A percentile compares a stretch with the other conserved stretches of the same genome.
Conservation (phyloP, 1,284 basidiomycete species). For the Retiboletus fuscus region DNA sequence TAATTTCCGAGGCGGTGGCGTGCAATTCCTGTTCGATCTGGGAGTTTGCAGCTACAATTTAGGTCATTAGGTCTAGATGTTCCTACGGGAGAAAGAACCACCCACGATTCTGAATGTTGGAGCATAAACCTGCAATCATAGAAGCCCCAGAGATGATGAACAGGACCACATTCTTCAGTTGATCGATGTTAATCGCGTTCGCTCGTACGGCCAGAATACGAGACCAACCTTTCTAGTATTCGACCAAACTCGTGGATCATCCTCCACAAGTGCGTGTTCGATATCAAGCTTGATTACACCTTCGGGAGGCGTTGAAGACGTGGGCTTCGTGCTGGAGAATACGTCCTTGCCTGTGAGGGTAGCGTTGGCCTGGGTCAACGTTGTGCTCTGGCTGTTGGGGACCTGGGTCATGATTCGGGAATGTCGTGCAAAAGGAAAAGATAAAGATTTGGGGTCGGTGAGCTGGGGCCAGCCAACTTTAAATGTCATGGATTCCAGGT, state of each 20-base stretch:
- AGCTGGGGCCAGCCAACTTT: conserved; percentile 15
- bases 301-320: conserved; percentile 6
- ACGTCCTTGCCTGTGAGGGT: neutral
- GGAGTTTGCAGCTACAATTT: conserved; percentile 68
- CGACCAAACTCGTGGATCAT: conserved; percentile 86
- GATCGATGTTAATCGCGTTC: neutral
- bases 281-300: conserved; percentile 58
- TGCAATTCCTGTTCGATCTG: conserved; percentile 76
- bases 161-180: conserved; percentile 62
- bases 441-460: neutral
- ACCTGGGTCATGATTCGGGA: conserved; percentile 28
- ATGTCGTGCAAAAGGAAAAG: conserved; percentile 2
- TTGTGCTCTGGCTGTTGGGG: conserved; percentile 11
- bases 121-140: conserved; percentile 77
- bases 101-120: conserved; percentile 78
- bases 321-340: neutral
- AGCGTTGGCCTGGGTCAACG: neutral
- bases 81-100: conserved; percentile 16
- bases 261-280: conserved; percentile 73
- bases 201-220: neutral
- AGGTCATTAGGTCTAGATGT: conserved; percentile 23
- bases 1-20: conserved; percentile 76
- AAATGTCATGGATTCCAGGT: conserved; percentile 11
- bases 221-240: conserved; percentile 68
- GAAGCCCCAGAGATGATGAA: conserved; percentile 69